Base-by-base conservation (phyloP, 179 eudicot genomes). In the Actinidia polygama region DNA sequence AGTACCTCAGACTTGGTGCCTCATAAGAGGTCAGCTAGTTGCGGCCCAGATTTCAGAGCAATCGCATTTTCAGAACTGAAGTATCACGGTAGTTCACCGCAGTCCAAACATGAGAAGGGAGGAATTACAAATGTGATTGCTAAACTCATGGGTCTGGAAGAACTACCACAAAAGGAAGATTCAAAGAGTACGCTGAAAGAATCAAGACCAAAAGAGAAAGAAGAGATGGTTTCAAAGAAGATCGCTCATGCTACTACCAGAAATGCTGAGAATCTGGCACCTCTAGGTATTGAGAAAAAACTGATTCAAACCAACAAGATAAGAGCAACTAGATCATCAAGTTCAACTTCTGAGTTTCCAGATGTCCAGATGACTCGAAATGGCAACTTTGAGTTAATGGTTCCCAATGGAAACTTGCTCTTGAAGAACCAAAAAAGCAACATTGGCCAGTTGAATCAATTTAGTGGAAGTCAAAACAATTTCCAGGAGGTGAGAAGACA, bases 91-190 rank as follows among this genome's bases (percentile, higher is more conserved):
- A 86, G 78, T 82, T 80, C 86, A 47, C 61, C 89, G 30, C 85
- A 80, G 51, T 16, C 84, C 71, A 85, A 84, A 67, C 69, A 84
- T 26, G 91, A 87, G 69, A 84, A 87, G 44, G 89, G 86, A 10
- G 90, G 90, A 84, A 86, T 90, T 55, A 86, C 99, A 16, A 95
- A 89, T 89, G 93, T 96, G 7, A 89, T 96, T 70, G 99, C 98
- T 64, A 95, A 96, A 88, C 86, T 96, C 36, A 96, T 96, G 99
- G 99, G 99, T 49, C 85, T 96, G 15, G 98, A 96, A 84, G 99
- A 93, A 58, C 84, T 87, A 75, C 92, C 95, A 50, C 87, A 82
- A 24, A 85, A 85, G 75, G 89, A 23, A 67, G 79, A 80, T 55
- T 30, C 82, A 75, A 87, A 79, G 50, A 74, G 44, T 57, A 59